phyloP scores from a whole-genome alignment of 2,329 filamentous ascomycete genomes.

The Trichophyton equinum region DNA sequence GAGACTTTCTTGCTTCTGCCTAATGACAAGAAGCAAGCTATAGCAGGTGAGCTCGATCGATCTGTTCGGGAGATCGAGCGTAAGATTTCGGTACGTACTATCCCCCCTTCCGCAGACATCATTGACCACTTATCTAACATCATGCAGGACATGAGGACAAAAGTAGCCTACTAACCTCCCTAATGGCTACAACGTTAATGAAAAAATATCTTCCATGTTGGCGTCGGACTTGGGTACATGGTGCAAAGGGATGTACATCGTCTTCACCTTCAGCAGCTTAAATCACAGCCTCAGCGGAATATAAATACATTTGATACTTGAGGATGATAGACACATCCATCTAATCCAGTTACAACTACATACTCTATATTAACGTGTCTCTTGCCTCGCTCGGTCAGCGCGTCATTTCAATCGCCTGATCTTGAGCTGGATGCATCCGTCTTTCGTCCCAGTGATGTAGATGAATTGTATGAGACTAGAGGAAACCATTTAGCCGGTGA shows the following conservation, averaged over 20 bases:
- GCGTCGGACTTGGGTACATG: slow-evolving; percentile 11
- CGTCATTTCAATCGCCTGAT: slow-evolving; percentile 21
- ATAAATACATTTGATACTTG: background rate
- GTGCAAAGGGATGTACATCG: background rate
- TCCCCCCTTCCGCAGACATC: background rate
- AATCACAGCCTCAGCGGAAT: background rate
- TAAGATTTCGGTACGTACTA: slow-evolving; percentile 59
- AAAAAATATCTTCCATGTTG: slow-evolving; percentile 9
- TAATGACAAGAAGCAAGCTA: slow-evolving; percentile 86
- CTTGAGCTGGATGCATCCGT: slow-evolving; percentile 29
- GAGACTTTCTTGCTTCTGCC: slow-evolving; percentile 77
- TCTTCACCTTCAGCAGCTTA: background rate
- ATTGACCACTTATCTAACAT: slow-evolving; percentile 4
- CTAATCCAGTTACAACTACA: background rate
- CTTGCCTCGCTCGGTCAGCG: slow-evolving; percentile 40
- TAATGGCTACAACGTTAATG: slow-evolving; percentile 3
- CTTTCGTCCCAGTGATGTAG: slow-evolving; percentile 18
- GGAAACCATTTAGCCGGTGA: slow-evolving; percentile 27
- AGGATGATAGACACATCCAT: background rate
- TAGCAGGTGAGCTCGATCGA: slow-evolving; percentile 83
- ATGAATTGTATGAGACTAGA: slow-evolving; percentile 37
- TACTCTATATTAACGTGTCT: slow-evolving; percentile 25
- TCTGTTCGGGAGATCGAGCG: slow-evolving; percentile 88
- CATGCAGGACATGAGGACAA: slow-evolving; percentile 43
- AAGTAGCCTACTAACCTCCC: slow-evolving; percentile 41